Conservation (phyloP, 345 rosid genomes). For the Populus tremula region DNA sequence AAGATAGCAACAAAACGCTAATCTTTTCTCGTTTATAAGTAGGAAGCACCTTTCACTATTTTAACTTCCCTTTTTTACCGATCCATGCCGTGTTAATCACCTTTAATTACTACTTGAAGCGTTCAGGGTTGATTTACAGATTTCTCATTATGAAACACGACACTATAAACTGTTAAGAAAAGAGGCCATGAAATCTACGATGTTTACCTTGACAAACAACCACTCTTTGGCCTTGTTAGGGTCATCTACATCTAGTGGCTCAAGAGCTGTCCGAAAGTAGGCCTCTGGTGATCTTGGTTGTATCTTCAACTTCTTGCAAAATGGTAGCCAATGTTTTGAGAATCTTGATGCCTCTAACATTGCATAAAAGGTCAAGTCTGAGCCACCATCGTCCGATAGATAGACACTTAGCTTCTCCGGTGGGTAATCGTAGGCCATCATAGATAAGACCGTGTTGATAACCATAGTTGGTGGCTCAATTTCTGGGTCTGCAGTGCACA, state of each 20-base stretch:
- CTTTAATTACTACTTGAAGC: too few relatives aligned
- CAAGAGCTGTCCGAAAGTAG: conserved; percentile 30
- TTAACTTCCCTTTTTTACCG: too few relatives aligned
- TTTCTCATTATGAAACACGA: too few relatives aligned
- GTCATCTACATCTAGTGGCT: neutral
- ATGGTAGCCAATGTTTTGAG: conserved; percentile 59
- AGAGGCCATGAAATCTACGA: too few relatives aligned
- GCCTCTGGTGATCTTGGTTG: conserved; percentile 66
- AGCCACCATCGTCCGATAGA: conserved; percentile 70
- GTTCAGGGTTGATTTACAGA: too few relatives aligned
- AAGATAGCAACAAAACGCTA: too few relatives aligned
- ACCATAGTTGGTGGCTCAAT: conserved; percentile 75
- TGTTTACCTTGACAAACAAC: conserved; percentile 19
- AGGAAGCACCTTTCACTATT: too few relatives aligned
- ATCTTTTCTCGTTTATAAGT: too few relatives aligned
- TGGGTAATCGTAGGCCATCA: conserved; percentile 56
- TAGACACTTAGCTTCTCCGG: conserved; percentile 53
- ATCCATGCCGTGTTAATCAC: too few relatives aligned
- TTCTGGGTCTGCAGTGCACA: conserved; percentile 70
- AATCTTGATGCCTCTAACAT: conserved; percentile 51
- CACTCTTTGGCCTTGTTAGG: neutral
- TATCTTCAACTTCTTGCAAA: conserved; percentile 47
- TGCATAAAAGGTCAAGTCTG: conserved; percentile 56
- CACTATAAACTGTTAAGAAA: neutral
- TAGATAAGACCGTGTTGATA: conserved; percentile 62